Base-by-base conservation (phyloP, 148 eudicot genomes). In the Silene conica region DNA sequence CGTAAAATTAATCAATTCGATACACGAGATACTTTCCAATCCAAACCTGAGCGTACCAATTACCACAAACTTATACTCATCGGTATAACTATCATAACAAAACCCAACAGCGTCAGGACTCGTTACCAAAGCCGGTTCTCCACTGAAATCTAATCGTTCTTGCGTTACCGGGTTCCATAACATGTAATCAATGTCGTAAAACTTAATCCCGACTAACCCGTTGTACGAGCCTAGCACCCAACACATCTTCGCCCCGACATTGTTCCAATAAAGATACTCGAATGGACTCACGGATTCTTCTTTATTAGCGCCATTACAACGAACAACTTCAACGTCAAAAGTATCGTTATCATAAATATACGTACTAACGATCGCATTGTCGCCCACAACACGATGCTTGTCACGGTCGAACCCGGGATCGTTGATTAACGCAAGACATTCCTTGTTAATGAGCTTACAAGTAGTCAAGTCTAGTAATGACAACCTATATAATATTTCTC, bases 151-250 rank as follows among this genome's bases (percentile, higher is more conserved):
- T 5, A 11, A 8, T 2, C 16, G 26, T 28, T 55, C 14, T 31
- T 2, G 14, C 34, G 73, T 70, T 7, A 70, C 14, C 1, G 73
- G 73, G 61, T 70, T 70, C 73, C 73, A 70, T 10, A 70, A 15
- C 22, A 54, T 16, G 14, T 52, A 70, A 8, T 54, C 21, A 8
- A 6, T 1, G 12, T 26, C 14, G 28, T 70, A 43, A 0, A 25
- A 18, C 8, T 22, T 15, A 5, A 55, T 6, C 45, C 22, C 61
- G 3, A 70, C 16, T 13, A 70, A 54, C 19, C 73, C 73, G 18
- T 70, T 70, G 15, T 11, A 70, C 5, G 73, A 70, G 18, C 73
- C 73, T 26, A 55, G 6, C 0, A 55, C 60, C 25, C 20, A n/a
- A 43, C 45, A 10, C 19, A 15, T 13, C 55, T 50, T 14, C 8